phyloP scores from a whole-genome alignment of 2,329 filamentous ascomycete genomes.

The Colletotrichum melonis region DNA sequence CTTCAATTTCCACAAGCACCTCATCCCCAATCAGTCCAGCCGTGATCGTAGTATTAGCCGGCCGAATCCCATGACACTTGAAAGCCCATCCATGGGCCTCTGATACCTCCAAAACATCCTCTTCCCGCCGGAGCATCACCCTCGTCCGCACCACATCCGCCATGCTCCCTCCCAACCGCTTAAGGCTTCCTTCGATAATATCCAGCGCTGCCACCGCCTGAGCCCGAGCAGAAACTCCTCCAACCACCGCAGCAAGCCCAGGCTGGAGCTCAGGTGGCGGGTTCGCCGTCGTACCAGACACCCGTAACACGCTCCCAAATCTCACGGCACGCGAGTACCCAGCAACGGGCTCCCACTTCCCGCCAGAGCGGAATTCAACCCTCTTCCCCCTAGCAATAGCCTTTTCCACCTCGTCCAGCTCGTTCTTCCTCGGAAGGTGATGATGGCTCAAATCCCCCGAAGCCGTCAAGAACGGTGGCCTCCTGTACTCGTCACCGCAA shows the following conservation, averaged over 20 bases:
- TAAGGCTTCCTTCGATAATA: background rate
- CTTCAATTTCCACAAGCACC: slow-evolving; percentile 20
- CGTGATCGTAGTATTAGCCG: slow-evolving; percentile 3
- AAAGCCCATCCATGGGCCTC: slow-evolving; percentile 23
- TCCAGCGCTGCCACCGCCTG: slow-evolving; percentile 24
- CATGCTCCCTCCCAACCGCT: slow-evolving; percentile 14
- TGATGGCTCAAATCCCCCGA: slow-evolving; percentile 19
- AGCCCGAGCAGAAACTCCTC: slow-evolving; percentile 10
- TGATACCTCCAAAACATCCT: slow-evolving; percentile 12
- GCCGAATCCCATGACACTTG: slow-evolving; percentile 1
- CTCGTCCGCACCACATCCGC: slow-evolving; percentile 27
- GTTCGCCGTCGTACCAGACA: slow-evolving; percentile 26
- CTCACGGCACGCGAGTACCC: slow-evolving; percentile 24
- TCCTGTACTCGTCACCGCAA: slow-evolving; percentile 41
- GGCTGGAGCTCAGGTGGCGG: background rate
- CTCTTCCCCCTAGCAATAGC: slow-evolving; percentile 1
- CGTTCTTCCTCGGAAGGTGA: background rate
- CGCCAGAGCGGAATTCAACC: slow-evolving; percentile 14
- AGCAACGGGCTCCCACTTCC: slow-evolving; percentile 21
- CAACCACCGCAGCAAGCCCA: background rate
- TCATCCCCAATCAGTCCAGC: slow-evolving; percentile 15
- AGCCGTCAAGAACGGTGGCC: slow-evolving; percentile 24
- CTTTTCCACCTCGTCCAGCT: background rate
- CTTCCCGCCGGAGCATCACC: slow-evolving; percentile 21
- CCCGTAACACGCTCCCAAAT: background rate